Evolutionary conservation across 2,329 filamentous ascomycete species (phyloP).

Genomic region (Claviceps pusilla): DNA sequence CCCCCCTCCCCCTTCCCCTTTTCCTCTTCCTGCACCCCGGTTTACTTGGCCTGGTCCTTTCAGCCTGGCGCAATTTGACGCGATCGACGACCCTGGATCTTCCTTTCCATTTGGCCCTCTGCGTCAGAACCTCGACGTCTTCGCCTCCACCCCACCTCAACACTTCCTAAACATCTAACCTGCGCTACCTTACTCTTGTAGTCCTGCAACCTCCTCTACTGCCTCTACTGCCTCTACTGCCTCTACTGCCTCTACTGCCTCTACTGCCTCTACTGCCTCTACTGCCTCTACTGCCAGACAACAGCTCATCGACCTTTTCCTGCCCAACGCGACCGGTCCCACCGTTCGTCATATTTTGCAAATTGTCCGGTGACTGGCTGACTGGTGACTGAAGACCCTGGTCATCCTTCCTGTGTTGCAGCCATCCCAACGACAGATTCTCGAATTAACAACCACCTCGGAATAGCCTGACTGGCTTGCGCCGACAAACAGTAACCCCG

Average conservation of each 20-base stretch:
- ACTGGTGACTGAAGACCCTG: neutral
- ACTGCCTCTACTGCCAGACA: neutral
- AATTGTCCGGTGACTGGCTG: neutral
- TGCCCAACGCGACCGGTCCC: neutral
- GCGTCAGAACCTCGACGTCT: neutral
- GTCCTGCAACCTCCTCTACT: neutral
- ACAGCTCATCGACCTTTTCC: neutral
- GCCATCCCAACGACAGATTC: neutral
- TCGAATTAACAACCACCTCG: neutral
- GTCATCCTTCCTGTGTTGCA: neutral
- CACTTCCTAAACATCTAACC: neutral
- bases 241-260: neutral
- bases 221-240: neutral
- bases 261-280: too few relatives aligned
- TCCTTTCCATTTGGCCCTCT: neutral
- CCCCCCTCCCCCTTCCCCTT: too few relatives aligned
- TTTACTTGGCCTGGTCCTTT: neutral
- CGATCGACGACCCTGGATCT: neutral
- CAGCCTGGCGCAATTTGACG: neutral
- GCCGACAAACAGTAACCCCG: neutral
- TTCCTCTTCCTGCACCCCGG: neutral
- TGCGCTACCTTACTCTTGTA: neutral
- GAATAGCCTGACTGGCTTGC: neutral
- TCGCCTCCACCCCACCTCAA: neutral
- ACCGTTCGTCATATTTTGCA: neutral